Base-by-base conservation (phyloP, 140 eudicot species). In the Artemisia princeps region DNA sequence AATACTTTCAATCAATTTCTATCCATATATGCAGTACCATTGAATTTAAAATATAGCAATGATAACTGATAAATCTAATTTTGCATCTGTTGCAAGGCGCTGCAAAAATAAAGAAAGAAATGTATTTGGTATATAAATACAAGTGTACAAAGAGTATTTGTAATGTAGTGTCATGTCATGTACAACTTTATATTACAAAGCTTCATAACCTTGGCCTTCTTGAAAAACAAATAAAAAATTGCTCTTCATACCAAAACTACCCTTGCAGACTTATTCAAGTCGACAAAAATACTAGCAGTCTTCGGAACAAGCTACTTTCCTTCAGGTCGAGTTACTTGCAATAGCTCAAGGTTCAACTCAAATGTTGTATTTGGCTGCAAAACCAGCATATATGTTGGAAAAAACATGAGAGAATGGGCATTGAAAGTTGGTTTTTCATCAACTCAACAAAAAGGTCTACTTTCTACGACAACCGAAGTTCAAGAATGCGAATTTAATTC, bases 341-440 rank as follows among this genome's bases (percentile, higher is more conserved):
- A 60, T 37, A 92, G 86, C 81, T 92, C 98, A 59, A 92, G 83
- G 78, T 92, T 88, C 72, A 92, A 80, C 53, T 88, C 84, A 46
- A 92, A 92, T 23, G 95, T 81, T 8, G 98, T 92, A 24, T 86
- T 94, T 12, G 98, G 96, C 98, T 88, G 85, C 86, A 77, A 10
- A 72, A 64, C 28, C 26, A 42, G 59, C 46, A 2, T 23, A 2
- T 14, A 11, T 17, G 19, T 17, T 17, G 19, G 19, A 17, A 1
- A 6, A 58, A 52, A 23, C 24, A 23, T 23, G 24, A 23, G 24
- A 23, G 2, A 23, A 23, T 23, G 24, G 4, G 28, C 28, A 72
- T 33, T 13, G 16, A 14, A 52, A 17, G 49, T 49, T 46, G 11
- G 2, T 16, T 2, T 62, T 62, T 17, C 15, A 2, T 11, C 54